Evolutionary conservation across 352 stramenopile species (phyloP).

Genomic region (Plasmopara halstedii): DNA sequence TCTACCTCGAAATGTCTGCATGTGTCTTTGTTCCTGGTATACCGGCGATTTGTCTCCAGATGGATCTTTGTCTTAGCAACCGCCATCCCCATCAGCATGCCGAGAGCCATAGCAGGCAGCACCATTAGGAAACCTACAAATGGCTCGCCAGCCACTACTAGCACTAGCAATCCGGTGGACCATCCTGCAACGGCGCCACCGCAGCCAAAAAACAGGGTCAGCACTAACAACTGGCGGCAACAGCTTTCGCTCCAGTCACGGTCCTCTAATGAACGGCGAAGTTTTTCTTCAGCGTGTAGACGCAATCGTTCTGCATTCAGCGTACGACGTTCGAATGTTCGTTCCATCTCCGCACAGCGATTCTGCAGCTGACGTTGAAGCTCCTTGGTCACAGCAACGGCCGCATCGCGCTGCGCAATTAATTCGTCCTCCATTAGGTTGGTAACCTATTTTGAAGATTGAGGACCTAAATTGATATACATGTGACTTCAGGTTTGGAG

Average conservation of each 20-base stretch:
- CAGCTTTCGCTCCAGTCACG: constrained; percentile 44
- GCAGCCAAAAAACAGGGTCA: constrained; percentile 46
- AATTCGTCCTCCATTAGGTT: constrained; percentile 63
- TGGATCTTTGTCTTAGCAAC: constrained; percentile 58
- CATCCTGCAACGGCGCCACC: constrained; percentile 48
- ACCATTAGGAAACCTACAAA: constrained; percentile 61
- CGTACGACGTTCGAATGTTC: constrained; percentile 55
- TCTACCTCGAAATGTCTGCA: constrained; percentile 50
- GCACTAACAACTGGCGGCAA: constrained; percentile 36
- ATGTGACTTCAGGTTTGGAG: too few relatives aligned
- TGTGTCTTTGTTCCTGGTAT: constrained; percentile 26
- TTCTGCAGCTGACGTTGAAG: constrained; percentile 54
- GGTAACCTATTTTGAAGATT: background rate
- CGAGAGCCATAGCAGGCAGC: constrained; percentile 49
- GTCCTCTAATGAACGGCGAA: constrained; percentile 33
- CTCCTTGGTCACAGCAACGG: constrained; percentile 69
- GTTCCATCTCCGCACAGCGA: constrained; percentile 40
- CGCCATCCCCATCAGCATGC: constrained; percentile 33
- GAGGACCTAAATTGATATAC: too few relatives aligned
- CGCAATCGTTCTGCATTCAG: constrained; percentile 60
- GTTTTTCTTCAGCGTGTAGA: constrained; percentile 53
- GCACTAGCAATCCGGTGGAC: constrained; percentile 35
- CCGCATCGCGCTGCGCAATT: constrained; percentile 61
- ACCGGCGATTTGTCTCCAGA: constrained; percentile 37
- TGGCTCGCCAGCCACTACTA: constrained; percentile 42